Percentiles rank a stretch among this genome's conserved stretches.
phyloP scores from a whole-genome alignment of 306 rosid genomes.

The Abrus pulchellus region DNA sequence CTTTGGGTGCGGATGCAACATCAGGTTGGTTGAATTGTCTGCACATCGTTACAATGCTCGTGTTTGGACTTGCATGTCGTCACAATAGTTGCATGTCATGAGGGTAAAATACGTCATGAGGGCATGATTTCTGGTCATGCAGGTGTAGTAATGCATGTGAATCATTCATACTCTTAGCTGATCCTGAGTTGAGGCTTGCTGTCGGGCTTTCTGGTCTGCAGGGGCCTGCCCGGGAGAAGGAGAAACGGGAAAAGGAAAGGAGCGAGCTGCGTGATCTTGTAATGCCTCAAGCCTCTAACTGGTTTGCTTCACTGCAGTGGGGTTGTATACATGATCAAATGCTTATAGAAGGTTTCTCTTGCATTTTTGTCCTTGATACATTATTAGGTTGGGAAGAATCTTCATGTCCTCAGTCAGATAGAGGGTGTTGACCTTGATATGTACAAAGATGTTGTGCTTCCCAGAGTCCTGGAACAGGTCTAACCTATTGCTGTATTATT shows the following conservation, averaged over 20 bases:
- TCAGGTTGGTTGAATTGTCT: conserved; percentile 71
- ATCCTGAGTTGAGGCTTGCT: conserved; percentile 99
- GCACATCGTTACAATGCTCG: conserved; percentile 46
- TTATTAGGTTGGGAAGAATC: conserved; percentile 95
- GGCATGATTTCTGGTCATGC: conserved; percentile 98
- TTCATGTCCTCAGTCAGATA: conserved; percentile 96
- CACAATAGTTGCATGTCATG: conserved; percentile 83
- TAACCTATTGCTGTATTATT: conserved; percentile 36
- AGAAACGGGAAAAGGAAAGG: conserved; percentile 98
- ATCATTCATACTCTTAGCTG: conserved; percentile 99
- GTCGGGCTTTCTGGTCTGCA: conserved; percentile 99
- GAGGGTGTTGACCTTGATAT: conserved; percentile 97
- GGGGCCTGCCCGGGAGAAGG: conserved; percentile 99
- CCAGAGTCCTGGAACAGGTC: conserved; percentile 98
- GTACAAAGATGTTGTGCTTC: conserved; percentile 95
- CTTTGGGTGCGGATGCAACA: conserved; percentile 94
- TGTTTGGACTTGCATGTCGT: conserved; percentile 67
- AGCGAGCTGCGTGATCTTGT: conserved; percentile 98
- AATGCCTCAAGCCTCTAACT: conserved; percentile 72
- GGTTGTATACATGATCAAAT: conserved; percentile 58
- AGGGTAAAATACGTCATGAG: conserved; percentile 81
- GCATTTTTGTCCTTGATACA: conserved; percentile 56
- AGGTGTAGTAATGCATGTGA: conserved; percentile 93
- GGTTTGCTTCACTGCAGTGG: conserved; percentile 72
- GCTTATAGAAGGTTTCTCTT: conserved; percentile 73